phyloP scores from a whole-genome alignment of 345 rosid genomes.

The Eucalyptus pauciflora region DNA sequence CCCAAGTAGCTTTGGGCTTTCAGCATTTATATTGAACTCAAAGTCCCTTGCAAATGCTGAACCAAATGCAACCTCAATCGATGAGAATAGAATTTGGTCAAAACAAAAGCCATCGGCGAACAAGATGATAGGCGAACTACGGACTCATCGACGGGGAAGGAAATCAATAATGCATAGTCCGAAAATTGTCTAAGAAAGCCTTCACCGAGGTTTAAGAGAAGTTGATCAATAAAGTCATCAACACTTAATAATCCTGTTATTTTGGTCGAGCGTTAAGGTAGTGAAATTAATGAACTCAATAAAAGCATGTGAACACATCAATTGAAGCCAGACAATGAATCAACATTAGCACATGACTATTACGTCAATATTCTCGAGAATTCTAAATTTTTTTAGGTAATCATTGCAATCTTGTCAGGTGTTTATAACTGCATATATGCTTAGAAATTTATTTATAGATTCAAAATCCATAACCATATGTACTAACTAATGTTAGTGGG shows the following conservation, averaged over 20 bases:
- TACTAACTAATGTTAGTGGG: neutral
- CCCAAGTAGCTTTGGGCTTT: too few species aligned
- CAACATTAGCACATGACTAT: neutral
- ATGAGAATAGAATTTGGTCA: too few species aligned
- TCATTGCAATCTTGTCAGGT: neutral
- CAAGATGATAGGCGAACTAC: neutral
- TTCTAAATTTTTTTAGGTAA: too few species aligned
- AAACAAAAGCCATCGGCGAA: too few species aligned
- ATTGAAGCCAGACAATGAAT: rapidly evolving
- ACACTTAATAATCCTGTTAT: neutral
- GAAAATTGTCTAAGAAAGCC: neutral
- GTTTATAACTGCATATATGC: neutral
- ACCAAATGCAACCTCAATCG: neutral
- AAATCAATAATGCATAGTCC: neutral
- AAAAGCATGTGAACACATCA: neutral
- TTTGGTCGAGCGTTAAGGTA: neutral
- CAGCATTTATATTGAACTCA: too few species aligned
- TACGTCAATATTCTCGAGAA: neutral
- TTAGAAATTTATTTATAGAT: too few species aligned
- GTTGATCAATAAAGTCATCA: neutral
- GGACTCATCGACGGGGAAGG: neutral
- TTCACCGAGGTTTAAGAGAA: neutral
- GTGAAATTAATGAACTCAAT: neutral
- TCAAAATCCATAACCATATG: neutral
- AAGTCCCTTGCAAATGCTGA: too few species aligned